phyloP scores from a whole-genome alignment of 345 rosid genomes.

The Arabidopsis arenosa region DNA sequence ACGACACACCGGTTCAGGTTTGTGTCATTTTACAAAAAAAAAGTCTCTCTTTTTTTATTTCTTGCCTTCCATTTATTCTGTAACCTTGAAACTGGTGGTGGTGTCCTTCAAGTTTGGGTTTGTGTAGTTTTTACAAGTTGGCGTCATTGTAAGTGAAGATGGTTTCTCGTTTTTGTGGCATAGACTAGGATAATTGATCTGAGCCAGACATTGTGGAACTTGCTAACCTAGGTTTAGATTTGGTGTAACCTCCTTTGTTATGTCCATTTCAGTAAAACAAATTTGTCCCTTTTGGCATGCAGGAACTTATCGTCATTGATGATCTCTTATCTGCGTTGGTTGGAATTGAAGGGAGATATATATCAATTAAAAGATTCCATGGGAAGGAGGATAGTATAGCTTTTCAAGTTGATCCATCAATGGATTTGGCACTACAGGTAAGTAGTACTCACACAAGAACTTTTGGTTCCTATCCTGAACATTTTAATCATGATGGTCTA shows the following conservation, averaged over 20 bases:
- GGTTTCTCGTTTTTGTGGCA: conserved; percentile 6
- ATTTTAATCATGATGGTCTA: conserved; percentile 12
- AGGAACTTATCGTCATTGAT: conserved; percentile 94
- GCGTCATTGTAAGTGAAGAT: conserved; percentile 9
- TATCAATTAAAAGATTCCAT: conserved; percentile 67
- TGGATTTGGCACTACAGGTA: conserved; percentile 96
- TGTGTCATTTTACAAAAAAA: conserved; percentile 20
- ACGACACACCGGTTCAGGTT: conserved; percentile 80
- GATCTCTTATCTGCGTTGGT: conserved; percentile 91
- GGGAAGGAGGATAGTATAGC: conserved; percentile 66
- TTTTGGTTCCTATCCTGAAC: background rate
- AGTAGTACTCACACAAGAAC: conserved; percentile 21
- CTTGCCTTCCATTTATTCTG: background rate
- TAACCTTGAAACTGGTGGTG: conserved; percentile 29
- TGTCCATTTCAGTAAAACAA: conserved; percentile 6
- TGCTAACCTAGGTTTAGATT: conserved; percentile 14
- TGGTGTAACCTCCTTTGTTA: conserved; percentile 13
- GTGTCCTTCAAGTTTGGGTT: conserved; percentile 1
- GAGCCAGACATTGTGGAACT: background rate
- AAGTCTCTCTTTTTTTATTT: background rate
- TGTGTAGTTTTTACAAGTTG: conserved; percentile 24
- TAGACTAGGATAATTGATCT: conserved; percentile 26
- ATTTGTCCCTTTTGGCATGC: conserved; percentile 31
- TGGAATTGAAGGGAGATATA: conserved; percentile 91
- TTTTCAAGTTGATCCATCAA: conserved; percentile 84